Percentiles rank a stretch among this genome's conserved stretches.
These are phyloP conservation scores for Aspergillus sp. DNA, from an alignment of 2,329 filamentous ascomycete genomes.

Conservation along the genomic window DNA sequence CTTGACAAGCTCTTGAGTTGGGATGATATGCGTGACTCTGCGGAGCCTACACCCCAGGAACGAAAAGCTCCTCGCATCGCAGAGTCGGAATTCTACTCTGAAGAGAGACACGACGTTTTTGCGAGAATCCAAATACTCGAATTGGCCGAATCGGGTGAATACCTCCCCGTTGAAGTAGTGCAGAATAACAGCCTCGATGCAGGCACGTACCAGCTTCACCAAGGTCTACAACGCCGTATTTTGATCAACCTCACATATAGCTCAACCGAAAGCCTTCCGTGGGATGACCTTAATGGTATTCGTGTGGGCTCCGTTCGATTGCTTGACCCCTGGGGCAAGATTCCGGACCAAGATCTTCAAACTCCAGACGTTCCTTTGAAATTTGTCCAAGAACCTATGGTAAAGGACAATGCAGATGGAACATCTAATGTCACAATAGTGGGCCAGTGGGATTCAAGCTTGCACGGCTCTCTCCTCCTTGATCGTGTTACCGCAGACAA, in stretches of 20 bases:
- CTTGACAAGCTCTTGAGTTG: slow-evolving; percentile 95
- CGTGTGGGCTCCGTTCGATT: slow-evolving; percentile 77
- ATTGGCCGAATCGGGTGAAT: slow-evolving; percentile 84
- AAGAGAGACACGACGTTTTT: slow-evolving; percentile 92
- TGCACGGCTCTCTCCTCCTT: slow-evolving; percentile 87
- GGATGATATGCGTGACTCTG: slow-evolving; percentile 91
- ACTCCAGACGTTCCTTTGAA: slow-evolving; percentile 73
- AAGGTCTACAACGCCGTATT: slow-evolving; percentile 85
- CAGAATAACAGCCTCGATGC: slow-evolving; percentile 77
- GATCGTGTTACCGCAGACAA: slow-evolving; percentile 91
- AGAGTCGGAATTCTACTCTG: slow-evolving; percentile 87
- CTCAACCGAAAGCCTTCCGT: slow-evolving; percentile 80
- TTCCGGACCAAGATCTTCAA: slow-evolving; percentile 68
- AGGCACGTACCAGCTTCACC: slow-evolving; percentile 93
- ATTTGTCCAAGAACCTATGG: slow-evolving; percentile 69
- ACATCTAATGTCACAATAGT: slow-evolving; percentile 79
- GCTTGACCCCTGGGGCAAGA: slow-evolving; percentile 78
- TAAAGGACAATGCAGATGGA: slow-evolving; percentile 83
- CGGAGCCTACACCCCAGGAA: slow-evolving; percentile 52
- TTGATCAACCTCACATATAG: slow-evolving; percentile 86
- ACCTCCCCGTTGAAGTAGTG: slow-evolving; percentile 86
- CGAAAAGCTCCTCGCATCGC: slow-evolving; percentile 66
- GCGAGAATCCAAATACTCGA: slow-evolving; percentile 84
- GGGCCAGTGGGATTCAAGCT: slow-evolving; percentile 95
- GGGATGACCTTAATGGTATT: slow-evolving; percentile 75